phyloP scores from a whole-genome alignment of 495 filamentous ascomycete species.

The Hypoxylon trugodes region DNA sequence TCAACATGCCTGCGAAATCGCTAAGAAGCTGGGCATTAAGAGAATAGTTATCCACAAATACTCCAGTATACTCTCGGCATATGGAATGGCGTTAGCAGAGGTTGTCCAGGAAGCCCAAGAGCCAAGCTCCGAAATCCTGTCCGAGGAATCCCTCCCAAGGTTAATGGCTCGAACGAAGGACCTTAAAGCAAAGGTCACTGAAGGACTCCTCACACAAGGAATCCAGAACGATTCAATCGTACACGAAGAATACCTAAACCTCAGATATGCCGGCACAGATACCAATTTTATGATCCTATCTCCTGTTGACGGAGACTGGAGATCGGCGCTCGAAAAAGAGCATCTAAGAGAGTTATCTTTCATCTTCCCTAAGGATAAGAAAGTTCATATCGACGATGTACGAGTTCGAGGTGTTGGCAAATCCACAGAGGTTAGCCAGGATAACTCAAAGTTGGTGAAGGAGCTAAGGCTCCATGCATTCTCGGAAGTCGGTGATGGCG shows the following conservation, averaged over 20 bases:
- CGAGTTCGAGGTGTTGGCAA: slow-evolving; percentile 87
- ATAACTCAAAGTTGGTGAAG: slow-evolving; percentile 56
- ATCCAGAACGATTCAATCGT: slow-evolving; percentile 67
- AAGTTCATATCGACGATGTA: slow-evolving; percentile 81
- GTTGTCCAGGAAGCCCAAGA: slow-evolving; percentile 93
- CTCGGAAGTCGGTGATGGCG: slow-evolving; percentile 60
- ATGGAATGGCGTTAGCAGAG: slow-evolving; percentile 96
- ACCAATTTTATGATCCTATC: slow-evolving; percentile 83
- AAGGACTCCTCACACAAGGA: slow-evolving; percentile 71
- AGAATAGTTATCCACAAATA: slow-evolving; percentile 92
- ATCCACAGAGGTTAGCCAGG: slow-evolving; percentile 60
- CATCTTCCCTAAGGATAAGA: slow-evolving; percentile 32
- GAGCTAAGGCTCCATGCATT: slow-evolving; percentile 65
- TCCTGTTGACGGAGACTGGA: slow-evolving; percentile 70
- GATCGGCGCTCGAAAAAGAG: slow-evolving; percentile 73
- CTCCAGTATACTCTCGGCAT: slow-evolving; percentile 93
- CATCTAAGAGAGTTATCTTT: slow-evolving; percentile 79
- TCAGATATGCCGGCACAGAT: slow-evolving; percentile 88
- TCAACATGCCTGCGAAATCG: slow-evolving; percentile 96
- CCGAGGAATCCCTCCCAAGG: slow-evolving; percentile 65
- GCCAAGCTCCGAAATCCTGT: slow-evolving; percentile 77
- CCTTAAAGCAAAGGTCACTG: slow-evolving; percentile 71
- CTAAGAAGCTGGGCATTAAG: slow-evolving; percentile 82
- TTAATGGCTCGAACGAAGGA: slow-evolving; percentile 65
- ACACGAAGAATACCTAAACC: slow-evolving; percentile 89